phyloP scores from a whole-genome alignment of 2,329 filamentous ascomycete species.

The Fusarium sororula region DNA sequence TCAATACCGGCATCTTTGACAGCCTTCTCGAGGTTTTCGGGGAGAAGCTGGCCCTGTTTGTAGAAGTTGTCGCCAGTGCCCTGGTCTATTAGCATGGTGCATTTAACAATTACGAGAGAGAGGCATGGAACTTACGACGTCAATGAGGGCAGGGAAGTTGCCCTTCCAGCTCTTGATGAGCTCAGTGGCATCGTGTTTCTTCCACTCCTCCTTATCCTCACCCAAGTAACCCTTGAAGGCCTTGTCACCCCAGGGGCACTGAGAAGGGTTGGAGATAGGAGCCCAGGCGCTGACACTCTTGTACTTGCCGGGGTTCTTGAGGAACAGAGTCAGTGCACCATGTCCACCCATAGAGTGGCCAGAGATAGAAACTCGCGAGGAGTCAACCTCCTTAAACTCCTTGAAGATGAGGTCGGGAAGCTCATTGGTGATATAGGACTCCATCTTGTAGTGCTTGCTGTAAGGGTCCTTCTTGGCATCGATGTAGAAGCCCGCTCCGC shows the following conservation, averaged over 20 bases:
- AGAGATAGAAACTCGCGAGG: slow-evolving; percentile 78
- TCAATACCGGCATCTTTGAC: slow-evolving; percentile 78
- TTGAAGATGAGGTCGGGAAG: slow-evolving; percentile 81
- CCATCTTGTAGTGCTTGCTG: slow-evolving; percentile 87
- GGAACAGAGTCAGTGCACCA: slow-evolving; percentile 89
- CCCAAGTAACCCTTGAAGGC: slow-evolving; percentile 93
- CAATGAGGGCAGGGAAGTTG: slow-evolving; percentile 81
- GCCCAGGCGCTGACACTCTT: slow-evolving; percentile 90
- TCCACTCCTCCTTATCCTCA: slow-evolving; percentile 78
- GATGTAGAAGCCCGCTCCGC: slow-evolving; percentile 93
- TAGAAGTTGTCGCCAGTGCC: slow-evolving; percentile 97
- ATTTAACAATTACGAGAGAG: too few species aligned
- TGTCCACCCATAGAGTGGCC: slow-evolving; percentile 99
- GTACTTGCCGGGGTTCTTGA: slow-evolving; percentile 92
- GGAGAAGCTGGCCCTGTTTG: slow-evolving; percentile 89
- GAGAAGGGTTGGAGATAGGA: slow-evolving; percentile 85
- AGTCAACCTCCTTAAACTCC: slow-evolving; percentile 76
- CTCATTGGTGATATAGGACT: slow-evolving; percentile 89
- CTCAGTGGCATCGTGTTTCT: slow-evolving; percentile 91
- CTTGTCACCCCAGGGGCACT: slow-evolving; percentile 95
- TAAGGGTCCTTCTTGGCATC: slow-evolving; percentile 83
- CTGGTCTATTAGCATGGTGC: slow-evolving; percentile 50
- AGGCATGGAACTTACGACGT: slow-evolving; percentile 71
- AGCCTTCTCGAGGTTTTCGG: slow-evolving; percentile 88
- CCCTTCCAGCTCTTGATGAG: slow-evolving; percentile 79